Percentiles rank a stretch among this genome's conserved stretches.
Conservation (phyloP, 495 filamentous ascomycete species). For the Xylaria flabelliformis region DNA sequence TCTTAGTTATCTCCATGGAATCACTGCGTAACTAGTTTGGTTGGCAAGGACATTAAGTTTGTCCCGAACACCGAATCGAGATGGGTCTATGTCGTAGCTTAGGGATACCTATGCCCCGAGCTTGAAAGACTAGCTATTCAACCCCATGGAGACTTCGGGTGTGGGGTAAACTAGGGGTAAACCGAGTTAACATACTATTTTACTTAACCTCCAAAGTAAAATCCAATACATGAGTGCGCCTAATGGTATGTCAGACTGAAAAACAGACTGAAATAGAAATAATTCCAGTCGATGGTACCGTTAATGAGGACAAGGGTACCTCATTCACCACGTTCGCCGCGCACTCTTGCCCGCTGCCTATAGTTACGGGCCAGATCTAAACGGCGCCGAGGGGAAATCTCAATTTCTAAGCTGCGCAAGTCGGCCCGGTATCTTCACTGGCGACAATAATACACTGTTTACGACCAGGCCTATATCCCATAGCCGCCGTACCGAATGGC, state of each 20-base stretch:
- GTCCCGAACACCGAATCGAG: neutral
- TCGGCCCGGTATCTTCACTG: neutral
- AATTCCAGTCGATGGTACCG: no score
- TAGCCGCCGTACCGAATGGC: neutral
- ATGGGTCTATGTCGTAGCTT: neutral
- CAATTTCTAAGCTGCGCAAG: neutral
- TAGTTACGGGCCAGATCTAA: neutral
- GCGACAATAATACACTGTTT: neutral
- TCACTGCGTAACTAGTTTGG: neutral
- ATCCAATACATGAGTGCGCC: neutral
- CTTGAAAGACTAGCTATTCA: neutral
- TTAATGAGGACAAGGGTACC: neutral
- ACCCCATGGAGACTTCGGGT: neutral
- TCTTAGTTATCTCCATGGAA: neutral
- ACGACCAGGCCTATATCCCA: neutral
- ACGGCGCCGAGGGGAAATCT: neutral
- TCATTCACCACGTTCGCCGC: neutral
- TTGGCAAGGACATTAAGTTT: neutral
- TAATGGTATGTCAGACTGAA: neutral
- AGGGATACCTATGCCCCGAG: neutral
- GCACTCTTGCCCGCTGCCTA: neutral
- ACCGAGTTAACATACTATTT: neutral
- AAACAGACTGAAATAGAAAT: neutral
- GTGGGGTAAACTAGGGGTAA: neutral
- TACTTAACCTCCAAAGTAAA: neutral